Evolutionary conservation across 1,139 yeast genomes (phyloP).

Genomic region (Lodderomyces elongisporus): DNA sequence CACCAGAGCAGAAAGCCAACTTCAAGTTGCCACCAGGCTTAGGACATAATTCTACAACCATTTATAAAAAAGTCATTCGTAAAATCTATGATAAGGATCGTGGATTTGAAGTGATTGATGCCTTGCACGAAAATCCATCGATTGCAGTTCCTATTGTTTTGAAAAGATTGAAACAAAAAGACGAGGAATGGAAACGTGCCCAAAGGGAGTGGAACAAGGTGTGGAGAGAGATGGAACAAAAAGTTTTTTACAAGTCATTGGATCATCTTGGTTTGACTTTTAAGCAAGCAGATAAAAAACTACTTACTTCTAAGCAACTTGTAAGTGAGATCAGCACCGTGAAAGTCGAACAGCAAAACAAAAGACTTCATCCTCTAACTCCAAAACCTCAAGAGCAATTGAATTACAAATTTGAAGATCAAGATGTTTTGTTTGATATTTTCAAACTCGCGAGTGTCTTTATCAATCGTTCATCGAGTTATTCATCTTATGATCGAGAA

Average conservation of each 20-base stretch:
- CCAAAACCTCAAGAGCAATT: constrained; percentile 84
- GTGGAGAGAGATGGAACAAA: constrained; percentile 98
- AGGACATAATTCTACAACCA: constrained; percentile 86
- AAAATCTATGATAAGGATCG: constrained; percentile 91
- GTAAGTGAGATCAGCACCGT: constrained; percentile 90
- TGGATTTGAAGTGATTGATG: constrained; percentile 94
- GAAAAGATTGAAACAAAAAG: constrained; percentile 90
- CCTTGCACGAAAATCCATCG: constrained; percentile 91
- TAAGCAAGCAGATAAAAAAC: constrained; percentile 92
- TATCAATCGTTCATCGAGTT: constrained; percentile 63
- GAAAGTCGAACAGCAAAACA: constrained; percentile 76
- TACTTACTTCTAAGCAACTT: constrained; percentile 82
- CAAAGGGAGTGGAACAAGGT: constrained; percentile 99
- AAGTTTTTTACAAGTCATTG: constrained; percentile 85
- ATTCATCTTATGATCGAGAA: constrained; percentile 78
- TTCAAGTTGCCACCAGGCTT: constrained; percentile 90
- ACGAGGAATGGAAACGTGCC: constrained; percentile 98
- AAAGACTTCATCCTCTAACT: constrained; percentile 79
- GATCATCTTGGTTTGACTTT: constrained; percentile 95
- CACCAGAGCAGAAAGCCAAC: constrained; percentile 77
- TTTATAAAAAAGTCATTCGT: constrained; percentile 87
- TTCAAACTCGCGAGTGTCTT: constrained; percentile 65
- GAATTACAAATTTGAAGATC: constrained; percentile 60
- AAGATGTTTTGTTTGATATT: constrained; percentile 68
- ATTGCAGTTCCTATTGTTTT: constrained; percentile 91